phyloP scores from a whole-genome alignment of 352 stramenopile species.

The Globisporangium alternatum region DNA sequence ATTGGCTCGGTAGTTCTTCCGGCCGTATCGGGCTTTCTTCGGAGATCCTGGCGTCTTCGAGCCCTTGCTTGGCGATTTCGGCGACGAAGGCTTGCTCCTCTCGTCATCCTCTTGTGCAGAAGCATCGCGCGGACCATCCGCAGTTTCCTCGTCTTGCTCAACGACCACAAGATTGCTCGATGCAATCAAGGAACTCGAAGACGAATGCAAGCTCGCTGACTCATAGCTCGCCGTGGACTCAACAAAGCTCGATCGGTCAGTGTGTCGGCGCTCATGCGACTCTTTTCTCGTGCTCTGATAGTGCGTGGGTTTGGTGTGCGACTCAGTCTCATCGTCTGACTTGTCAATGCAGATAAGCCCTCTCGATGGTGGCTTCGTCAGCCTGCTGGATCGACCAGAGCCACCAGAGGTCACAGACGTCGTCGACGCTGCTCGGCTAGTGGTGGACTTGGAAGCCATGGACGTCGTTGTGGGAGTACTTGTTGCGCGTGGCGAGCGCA shows the following conservation, averaged over 20 bases:
- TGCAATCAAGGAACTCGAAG: background rate
- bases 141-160: background rate
- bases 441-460: background rate
- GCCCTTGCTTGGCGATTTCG: constrained; percentile 36
- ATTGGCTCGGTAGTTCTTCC: constrained; percentile 76
- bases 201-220: background rate
- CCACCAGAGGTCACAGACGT: constrained; percentile 5
- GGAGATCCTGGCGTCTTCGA: constrained; percentile 26
- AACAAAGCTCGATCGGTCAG: constrained; percentile 11
- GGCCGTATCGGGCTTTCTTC: constrained; percentile 63
- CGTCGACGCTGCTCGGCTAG: constrained; percentile 1
- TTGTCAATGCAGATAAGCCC: constrained; percentile 19
- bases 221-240: constrained; percentile 7
- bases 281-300: constrained; percentile 2
- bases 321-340: constrained; percentile 14
- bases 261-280: constrained; percentile 1
- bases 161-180: constrained; percentile 10
- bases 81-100: constrained; percentile 6
- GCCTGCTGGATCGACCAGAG: background rate
- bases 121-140: background rate
- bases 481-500: constrained; percentile 34
- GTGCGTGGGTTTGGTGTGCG: background rate
- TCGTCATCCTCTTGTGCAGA: constrained; percentile 1
- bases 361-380: constrained; percentile 15
- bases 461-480: background rate